Conservation (phyloP, 345 rosid genomes). For the Fremontodendron californicum region DNA sequence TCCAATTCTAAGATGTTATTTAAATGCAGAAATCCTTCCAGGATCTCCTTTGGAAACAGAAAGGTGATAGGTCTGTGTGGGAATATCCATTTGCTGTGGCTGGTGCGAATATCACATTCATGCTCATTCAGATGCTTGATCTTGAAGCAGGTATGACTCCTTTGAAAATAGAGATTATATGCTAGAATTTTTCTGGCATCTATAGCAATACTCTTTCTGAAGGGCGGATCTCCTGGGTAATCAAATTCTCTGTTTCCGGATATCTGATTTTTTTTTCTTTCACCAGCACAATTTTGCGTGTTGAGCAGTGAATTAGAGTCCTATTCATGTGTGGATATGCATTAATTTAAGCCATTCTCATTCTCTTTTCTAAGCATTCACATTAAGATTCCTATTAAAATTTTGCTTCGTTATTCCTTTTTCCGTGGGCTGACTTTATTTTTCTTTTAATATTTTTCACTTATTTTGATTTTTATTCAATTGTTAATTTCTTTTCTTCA, state of each 20-base stretch:
- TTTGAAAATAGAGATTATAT: constrained; percentile 15
- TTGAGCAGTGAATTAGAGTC: too few relatives aligned
- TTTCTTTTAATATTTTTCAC: too few relatives aligned
- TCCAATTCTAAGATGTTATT: neutral
- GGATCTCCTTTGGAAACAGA: constrained; percentile 82
- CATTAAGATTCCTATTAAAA: neutral
- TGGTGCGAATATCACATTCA: too few relatives aligned
- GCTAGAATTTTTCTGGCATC: constrained; percentile 28
- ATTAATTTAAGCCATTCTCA: neutral
- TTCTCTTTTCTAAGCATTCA: too few relatives aligned
- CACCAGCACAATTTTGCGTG: neutral
- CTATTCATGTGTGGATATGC: neutral
- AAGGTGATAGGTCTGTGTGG: constrained; percentile 93
- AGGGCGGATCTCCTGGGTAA: neutral
- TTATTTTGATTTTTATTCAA: too few relatives aligned
- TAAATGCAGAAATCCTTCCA: constrained; percentile 74
- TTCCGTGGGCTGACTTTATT: too few relatives aligned
- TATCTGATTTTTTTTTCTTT: neutral
- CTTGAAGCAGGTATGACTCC: constrained; percentile 79
- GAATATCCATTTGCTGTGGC: constrained; percentile 99
- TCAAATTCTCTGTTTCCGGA: neutral
- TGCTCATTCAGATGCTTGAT: constrained; percentile 99
- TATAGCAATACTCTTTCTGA: constrained; percentile 4
- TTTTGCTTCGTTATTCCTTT: too few relatives aligned
- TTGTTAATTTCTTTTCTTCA: too few relatives aligned